Percentiles rank a stretch among this genome's conserved stretches.
These are phyloP conservation scores for Starmerella roubikii DNA, from an alignment of 805 yeast genomes.

Conservation along the genomic window DNA sequence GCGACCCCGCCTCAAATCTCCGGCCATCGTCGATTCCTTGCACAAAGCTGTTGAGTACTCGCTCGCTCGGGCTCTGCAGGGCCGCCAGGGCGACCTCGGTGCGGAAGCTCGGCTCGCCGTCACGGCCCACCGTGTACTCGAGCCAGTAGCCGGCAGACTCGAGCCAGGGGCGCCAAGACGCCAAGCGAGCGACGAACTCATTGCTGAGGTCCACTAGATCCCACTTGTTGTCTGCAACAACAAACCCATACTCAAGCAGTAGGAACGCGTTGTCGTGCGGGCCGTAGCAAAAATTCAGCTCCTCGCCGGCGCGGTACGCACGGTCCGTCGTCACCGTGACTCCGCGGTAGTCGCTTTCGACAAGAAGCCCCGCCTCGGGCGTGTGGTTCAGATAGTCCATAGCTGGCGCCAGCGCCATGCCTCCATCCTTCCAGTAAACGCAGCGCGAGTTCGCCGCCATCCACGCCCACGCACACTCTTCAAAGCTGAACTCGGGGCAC, in stretches of 20 bases:
- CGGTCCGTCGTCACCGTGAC: constrained; percentile 38
- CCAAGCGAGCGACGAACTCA: constrained; percentile 23
- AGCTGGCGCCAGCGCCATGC: constrained; percentile 78
- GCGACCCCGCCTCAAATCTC: constrained; percentile 1
- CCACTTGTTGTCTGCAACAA: constrained; percentile 41
- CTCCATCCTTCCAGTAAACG: constrained; percentile 57
- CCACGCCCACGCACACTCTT: constrained; percentile 49
- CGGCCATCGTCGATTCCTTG: constrained; percentile 13
- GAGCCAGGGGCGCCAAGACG: constrained; percentile 34
- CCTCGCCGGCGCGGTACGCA: constrained; percentile 34
- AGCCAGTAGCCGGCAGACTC: constrained; percentile 46
- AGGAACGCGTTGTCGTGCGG: constrained; percentile 77
- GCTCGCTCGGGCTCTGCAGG: background rate
- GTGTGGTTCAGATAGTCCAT: constrained; percentile 78
- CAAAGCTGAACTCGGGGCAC: background rate
- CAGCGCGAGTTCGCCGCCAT: constrained; percentile 85
- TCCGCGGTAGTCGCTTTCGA: constrained; percentile 38
- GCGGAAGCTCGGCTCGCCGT: constrained; percentile 37
- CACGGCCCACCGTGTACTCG: constrained; percentile 50
- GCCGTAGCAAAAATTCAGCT: constrained; percentile 67
- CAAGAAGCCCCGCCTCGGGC: constrained; percentile 16
- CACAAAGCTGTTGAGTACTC: constrained; percentile 7
- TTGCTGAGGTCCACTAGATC: constrained; percentile 52
- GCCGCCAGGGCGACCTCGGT: constrained; percentile 60
- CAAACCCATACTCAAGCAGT: constrained; percentile 79